A percentile compares a stretch with the other conserved stretches of the same genome.
phyloP scores from a whole-genome alignment of 305 asterid genomes.

The Vinca major region DNA sequence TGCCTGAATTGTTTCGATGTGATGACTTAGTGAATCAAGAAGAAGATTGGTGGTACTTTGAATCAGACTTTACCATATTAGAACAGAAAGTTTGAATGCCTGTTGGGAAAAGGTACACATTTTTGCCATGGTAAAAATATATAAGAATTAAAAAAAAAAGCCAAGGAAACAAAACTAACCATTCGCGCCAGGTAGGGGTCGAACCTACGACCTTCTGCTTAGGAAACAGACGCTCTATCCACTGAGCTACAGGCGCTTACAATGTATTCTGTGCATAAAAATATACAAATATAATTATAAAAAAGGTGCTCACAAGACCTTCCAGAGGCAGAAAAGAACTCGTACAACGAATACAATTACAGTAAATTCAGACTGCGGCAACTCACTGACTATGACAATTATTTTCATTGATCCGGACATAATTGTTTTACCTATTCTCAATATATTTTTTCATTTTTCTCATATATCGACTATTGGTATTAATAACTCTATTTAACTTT shows the following conservation, averaged over 20 bases:
- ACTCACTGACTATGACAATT: conserved; percentile 64
- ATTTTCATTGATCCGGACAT: conserved; percentile 77
- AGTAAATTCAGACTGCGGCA: conserved; percentile 89
- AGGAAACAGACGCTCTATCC: conserved; percentile 99
- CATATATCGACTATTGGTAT: conserved; percentile 75
- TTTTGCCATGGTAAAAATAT: not conserved
- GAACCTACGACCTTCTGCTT: conserved; percentile 99
- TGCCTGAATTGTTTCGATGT: conserved; percentile 74
- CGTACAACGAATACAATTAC: conserved; percentile 82
- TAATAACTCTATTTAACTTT: conserved; percentile 65
- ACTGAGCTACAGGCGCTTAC: conserved; percentile 49
- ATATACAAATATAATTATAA: no score
- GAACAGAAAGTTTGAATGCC: conserved; percentile 61
- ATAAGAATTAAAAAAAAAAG: no score
- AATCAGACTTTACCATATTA: conserved; percentile 41
- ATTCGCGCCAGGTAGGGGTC: conserved; percentile 92
- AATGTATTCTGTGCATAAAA: no score
- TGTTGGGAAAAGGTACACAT: conserved; percentile 56
- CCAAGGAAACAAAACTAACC: no score
- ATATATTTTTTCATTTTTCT: conserved; percentile 59
- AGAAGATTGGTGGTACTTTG: conserved; percentile 76
- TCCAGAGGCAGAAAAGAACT: conserved; percentile 54
- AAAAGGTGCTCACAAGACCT: no score
- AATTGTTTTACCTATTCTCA: conserved; percentile 50
- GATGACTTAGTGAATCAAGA: conserved; percentile 52